Evolutionary conservation across 805 yeast species (phyloP).

Genomic region (Candida incommunis): DNA sequence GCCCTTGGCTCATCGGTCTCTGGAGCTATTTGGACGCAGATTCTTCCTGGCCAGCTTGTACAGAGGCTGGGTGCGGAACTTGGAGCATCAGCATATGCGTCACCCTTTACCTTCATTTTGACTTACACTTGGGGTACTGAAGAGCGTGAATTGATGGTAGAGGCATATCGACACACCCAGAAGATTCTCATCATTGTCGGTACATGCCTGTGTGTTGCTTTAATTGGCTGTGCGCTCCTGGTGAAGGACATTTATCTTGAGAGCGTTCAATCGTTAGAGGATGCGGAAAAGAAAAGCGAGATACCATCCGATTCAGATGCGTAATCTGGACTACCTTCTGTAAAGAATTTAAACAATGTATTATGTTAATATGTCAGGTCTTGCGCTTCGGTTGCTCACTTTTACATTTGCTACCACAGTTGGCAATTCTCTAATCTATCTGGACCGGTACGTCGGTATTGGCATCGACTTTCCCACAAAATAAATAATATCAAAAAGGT

Average conservation of each 20-base stretch:
- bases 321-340: no score
- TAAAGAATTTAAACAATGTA: no score
- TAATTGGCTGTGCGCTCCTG: constrained; percentile 31
- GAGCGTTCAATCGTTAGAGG: constrained; percentile 10
- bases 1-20: constrained; percentile 51
- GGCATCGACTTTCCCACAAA: no score
- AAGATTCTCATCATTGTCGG: constrained; percentile 43
- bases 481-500: no score
- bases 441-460: no score
- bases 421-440: no score
- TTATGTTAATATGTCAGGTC: no score
- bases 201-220: constrained; percentile 36
- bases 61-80: constrained; percentile 24
- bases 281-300: constrained; percentile 4
- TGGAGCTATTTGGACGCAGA: constrained; percentile 61
- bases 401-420: no score
- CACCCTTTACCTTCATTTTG: constrained; percentile 37
- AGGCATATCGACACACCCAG: constrained; percentile 47
- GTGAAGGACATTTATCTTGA: constrained; percentile 36
- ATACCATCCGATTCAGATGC: not conserved
- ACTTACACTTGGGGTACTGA: constrained; percentile 49
- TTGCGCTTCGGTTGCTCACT: no score
- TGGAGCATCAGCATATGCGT: constrained; percentile 34
- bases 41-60: constrained; percentile 31
- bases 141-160: constrained; percentile 41